Base-by-base conservation (phyloP, 345 rosid genomes). In the Sonneratia caseolaris region DNA sequence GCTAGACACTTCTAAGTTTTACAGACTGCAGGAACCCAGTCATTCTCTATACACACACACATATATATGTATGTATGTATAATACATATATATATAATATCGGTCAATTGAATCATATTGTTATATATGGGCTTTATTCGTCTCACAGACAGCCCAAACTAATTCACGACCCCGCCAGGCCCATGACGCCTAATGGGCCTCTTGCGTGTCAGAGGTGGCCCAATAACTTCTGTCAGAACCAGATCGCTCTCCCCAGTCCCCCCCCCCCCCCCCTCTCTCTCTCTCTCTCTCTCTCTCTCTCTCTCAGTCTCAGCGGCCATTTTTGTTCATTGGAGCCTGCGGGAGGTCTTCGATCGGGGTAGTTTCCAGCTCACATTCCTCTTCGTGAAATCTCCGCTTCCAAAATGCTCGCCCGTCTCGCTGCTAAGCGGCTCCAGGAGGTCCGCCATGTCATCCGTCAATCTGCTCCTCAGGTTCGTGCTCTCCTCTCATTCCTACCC, bases 341-440 rank as follows among this genome's bases (percentile, higher is more conserved):
- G 13, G 27, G 36, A 62, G 38, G 3, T 62, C 38, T 10, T 27
- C 19, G 66, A 14, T 35, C 66, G 66, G 37, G 27, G 66, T 32
- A 27, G 66, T 32, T 24, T 35, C 18, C 27, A 68, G 42, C 40
- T 62, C 71, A 67, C 37, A 2, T 70, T 42, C 70, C 61, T 64
- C 67, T 49, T 71, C 48, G 64, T 21, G 59, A 22, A 70, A 7
- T 75, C 66, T 37, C 37, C 66, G 61, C 37, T 65, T 47, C 16
- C 76, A 89, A 82, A 80, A 95, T 95, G 98, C 87, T 92, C 64
- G 88, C 79, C 79, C 93, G 96, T 66, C 89, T 90, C 37, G 91
- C 89, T 14, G 79, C 91, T 64, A 79, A 80, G 83, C 97, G 91
- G 42, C 81, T 96, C 70, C 84, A 77, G 47, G 97, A 92, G 87